These are phyloP conservation scores for Tirmania nivea DNA, from an alignment of 495 filamentous ascomycete species.

Conservation along the genomic window DNA sequence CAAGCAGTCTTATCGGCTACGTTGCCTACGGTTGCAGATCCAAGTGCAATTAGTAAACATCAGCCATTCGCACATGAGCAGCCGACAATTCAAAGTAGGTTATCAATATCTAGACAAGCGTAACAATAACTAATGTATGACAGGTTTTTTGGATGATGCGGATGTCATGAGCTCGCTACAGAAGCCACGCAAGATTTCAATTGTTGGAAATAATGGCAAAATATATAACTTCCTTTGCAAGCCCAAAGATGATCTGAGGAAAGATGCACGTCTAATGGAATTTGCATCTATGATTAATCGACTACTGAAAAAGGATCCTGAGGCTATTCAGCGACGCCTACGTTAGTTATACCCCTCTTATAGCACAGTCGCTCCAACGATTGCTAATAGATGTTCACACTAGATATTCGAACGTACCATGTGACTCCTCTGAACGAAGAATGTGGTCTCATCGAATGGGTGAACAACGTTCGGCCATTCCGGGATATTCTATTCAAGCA, in stretches of 20 bases:
- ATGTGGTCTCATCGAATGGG: conserved; percentile 95
- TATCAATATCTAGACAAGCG: conserved; percentile 18
- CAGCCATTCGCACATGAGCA: neutral
- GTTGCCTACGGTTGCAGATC: neutral
- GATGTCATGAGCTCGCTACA: conserved; percentile 79
- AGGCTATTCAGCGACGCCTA: conserved; percentile 62
- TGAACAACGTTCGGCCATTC: conserved; percentile 84
- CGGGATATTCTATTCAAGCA: conserved; percentile 70
- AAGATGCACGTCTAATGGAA: conserved; percentile 95
- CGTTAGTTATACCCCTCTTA: conserved; percentile 25
- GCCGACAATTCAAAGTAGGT: conserved; percentile 17
- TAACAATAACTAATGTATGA: conserved; percentile 26
- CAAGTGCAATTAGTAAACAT: neutral
- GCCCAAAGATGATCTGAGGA: conserved; percentile 90
- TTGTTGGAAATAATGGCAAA: conserved; percentile 70
- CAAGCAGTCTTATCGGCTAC: neutral
- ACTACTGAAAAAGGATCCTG: conserved; percentile 70
- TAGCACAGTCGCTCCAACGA: neutral
- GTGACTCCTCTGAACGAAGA: conserved; percentile 95
- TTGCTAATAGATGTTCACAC: conserved; percentile 4
- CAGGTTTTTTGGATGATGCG: conserved; percentile 60
- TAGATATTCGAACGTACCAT: conserved; percentile 85
- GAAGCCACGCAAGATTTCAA: conserved; percentile 73
- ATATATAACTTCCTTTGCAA: conserved; percentile 83
- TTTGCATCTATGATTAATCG: conserved; percentile 97